Conservation (phyloP, 306 rosid species). For the Medicago lupulina region DNA sequence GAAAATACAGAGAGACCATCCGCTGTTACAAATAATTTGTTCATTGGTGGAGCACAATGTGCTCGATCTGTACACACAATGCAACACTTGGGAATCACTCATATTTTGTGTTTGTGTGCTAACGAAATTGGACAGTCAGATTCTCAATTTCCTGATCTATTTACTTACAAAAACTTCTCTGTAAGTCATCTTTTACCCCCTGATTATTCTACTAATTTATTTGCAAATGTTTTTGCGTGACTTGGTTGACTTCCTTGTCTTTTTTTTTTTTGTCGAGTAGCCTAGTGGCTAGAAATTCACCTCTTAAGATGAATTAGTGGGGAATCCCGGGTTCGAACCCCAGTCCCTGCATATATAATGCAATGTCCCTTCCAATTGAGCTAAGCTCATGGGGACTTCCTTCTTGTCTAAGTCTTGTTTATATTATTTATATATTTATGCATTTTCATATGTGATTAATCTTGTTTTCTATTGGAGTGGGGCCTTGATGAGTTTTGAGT, state of each 20-base stretch:
- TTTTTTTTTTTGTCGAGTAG: too few species aligned
- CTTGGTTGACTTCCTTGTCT: neutral
- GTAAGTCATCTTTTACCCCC: slow-evolving; percentile 52
- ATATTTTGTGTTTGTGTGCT: slow-evolving; percentile 84
- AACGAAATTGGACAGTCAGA: slow-evolving; percentile 97
- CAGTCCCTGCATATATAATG: too few species aligned
- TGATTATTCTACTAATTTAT: slow-evolving; percentile 18
- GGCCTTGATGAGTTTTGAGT: too few species aligned
- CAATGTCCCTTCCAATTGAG: too few species aligned
- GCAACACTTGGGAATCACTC: slow-evolving; percentile 80
- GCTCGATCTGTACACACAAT: slow-evolving; percentile 88
- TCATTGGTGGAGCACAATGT: slow-evolving; percentile 87
- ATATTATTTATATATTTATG: neutral
- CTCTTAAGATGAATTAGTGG: too few species aligned
- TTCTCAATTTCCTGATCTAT: slow-evolving; percentile 88
- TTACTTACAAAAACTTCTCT: slow-evolving; percentile 76
- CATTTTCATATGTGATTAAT: neutral
- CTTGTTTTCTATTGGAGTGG: neutral
- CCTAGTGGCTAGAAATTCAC: too few species aligned
- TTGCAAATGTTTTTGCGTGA: slow-evolving; percentile 23
- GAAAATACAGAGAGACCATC: slow-evolving; percentile 93
- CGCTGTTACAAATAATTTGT: slow-evolving; percentile 62
- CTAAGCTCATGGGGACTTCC: too few species aligned
- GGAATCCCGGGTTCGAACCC: too few species aligned
- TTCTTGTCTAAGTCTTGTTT: neutral